phyloP scores from a whole-genome alignment of 345 rosid species.

The Citrus mangshanensis region DNA sequence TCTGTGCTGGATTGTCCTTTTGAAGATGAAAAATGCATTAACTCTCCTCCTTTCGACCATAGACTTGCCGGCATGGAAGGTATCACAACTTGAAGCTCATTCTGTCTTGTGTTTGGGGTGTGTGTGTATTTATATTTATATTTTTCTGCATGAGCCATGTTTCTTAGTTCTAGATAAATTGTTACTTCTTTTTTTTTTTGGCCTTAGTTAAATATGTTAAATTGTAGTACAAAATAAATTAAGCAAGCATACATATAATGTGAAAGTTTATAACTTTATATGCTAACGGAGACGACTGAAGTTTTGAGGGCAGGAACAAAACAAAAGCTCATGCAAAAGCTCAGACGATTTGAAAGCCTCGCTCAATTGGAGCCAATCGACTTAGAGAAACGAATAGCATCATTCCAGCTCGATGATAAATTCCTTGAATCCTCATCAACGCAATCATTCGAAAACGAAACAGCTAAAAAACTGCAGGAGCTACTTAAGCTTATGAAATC shows the following conservation, averaged over 20 bases:
- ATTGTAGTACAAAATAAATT: no score
- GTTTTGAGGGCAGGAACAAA: constrained; percentile 33
- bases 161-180: not conserved
- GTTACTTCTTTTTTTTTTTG: no score
- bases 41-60: constrained; percentile 26
- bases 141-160: not conserved
- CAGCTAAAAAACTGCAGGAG: not conserved
- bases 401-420: constrained; percentile 28
- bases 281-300: not conserved
- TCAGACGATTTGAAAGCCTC: constrained; percentile 32
- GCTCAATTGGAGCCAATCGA: constrained; percentile 54
- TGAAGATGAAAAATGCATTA: constrained; percentile 48
- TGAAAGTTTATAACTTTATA: not conserved
- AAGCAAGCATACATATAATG: no score
- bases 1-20: constrained; percentile 80
- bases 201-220: no score
- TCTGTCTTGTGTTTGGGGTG: not conserved
- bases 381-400: constrained; percentile 53
- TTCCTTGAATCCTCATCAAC: not conserved
- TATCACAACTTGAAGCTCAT: not conserved
- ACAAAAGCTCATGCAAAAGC: constrained; percentile 37
- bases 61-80: constrained; percentile 31
- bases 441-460: not conserved
- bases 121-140: no score
- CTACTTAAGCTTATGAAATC: constrained; percentile 19